Base-by-base conservation (phyloP, 495 filamentous ascomycete genomes). In the Immersiella caudata region DNA sequence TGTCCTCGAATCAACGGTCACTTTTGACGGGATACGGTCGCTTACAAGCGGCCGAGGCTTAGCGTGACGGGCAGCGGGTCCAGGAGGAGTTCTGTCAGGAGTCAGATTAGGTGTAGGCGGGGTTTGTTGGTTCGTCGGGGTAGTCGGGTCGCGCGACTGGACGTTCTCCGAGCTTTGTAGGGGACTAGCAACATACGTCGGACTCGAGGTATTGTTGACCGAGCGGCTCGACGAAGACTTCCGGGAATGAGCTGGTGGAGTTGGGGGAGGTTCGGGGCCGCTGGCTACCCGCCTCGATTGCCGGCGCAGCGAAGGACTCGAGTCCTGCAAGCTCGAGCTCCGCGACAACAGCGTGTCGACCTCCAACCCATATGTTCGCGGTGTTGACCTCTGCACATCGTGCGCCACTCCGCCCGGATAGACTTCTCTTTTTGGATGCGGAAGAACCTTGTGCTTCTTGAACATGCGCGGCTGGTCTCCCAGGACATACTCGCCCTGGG, bases 31-130 rank as follows among this genome's bases (percentile, higher is more conserved):
- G 18, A 78, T 78, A 35, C 84, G 80, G 68, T 82, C 79, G 60
- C 61, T 72, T 6, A 79, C 16, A 24, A 62, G 59, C 26, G 82
- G 83, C 7, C 82, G 80, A 21, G 78, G 72, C 63, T 77, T 80
- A 35, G 76, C 68, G 50, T 68, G 76, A 67, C 75, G 74, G 36
- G 66, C 70, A 11, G 70, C 71, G 58, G 72, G 67, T 60, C 83
- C 84, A 46, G 91, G 90, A 64, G 90, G 90, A 21, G 90, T 91
- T 25, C 87, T 84, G 73, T 93, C 90, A 6, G 90, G 89, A 2
- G 78, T 94, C 40, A 89, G 85, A 46, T 93, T 90, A 12, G 90
- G 89, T 9, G 78, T 94, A 20, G 88, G 90, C 24, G 89, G 91
- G 67, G 88, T 90, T 59, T 84, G 84, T 64, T 88, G 86, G 69